Base-by-base conservation (phyloP, 768 basidiomycete genomes). In the Calocybe cyanea region DNA sequence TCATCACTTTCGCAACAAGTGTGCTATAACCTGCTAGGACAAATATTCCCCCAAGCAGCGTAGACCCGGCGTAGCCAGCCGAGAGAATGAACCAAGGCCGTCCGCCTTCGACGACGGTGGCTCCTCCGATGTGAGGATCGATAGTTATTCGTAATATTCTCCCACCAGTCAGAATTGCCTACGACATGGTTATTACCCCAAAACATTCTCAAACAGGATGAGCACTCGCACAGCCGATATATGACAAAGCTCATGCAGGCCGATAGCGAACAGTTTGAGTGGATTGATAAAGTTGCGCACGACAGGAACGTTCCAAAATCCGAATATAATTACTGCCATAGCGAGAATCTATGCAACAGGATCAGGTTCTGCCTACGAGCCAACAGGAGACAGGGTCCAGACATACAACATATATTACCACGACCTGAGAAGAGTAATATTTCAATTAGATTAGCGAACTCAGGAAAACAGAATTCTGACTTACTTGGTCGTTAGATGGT, bases 221-320 rank as follows among this genome's bases (percentile, higher is more conserved):
- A 23, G 17, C 13, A 33, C 13, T 71, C 85, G 44, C 52, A 91
- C 90, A 31, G 81, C 79, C 39, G 75, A 70, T 57, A 91, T 83
- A 62, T 93, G 91, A 58, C 86, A 92, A 13, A 92, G 72, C 60
- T 93, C 91, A 57, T 93, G 91, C 78, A 81, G 89, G 34, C 89
- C 90, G 49, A 92, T 91, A 42, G 88, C 87, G 60, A 92, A 84
- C 11, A 92, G 71, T 63, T 92, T 92, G 56, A 92, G 73, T 7
- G 90, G 90, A 58, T 79, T 87, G 57, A 92, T 91, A 66, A 87
- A 58, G 57, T 81, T 79, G 37, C 90, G 75, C 19, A 81, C 82
- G 46, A 85, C 80, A 3, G 90, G 90, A 34, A 92, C 85, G 64
- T 85, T 87, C 90, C 90, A 92, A 53, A 90, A 75, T 34, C 87